Conservation (phyloP, 2,329 filamentous ascomycete genomes). For the Penicillium paneum region DNA sequence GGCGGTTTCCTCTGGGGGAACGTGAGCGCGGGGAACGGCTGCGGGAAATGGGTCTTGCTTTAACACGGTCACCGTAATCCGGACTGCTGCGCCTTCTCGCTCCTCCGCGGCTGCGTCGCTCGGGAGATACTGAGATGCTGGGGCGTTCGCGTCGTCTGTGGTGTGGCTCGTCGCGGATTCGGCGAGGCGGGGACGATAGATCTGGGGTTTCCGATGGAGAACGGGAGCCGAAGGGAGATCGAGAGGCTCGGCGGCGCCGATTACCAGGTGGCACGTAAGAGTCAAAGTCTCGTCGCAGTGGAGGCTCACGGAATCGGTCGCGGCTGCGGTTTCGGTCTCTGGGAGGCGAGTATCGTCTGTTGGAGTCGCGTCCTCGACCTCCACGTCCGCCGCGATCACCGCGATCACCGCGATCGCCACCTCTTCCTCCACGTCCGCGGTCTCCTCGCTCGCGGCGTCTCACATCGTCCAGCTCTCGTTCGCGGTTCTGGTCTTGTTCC, state of each 20-base stretch:
- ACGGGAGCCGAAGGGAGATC: slow-evolving; percentile 30
- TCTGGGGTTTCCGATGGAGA: slow-evolving; percentile 34
- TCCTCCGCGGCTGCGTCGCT: slow-evolving; percentile 35
- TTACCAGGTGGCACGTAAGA: slow-evolving; percentile 54
- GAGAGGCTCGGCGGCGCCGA: slow-evolving; percentile 37
- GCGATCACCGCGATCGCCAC: slow-evolving; percentile 35
- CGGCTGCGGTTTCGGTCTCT: slow-evolving; percentile 46
- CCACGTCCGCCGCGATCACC: slow-evolving; percentile 36
- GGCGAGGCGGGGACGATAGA: slow-evolving; percentile 22
- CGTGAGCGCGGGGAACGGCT: slow-evolving; percentile 54
- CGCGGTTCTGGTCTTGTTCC: slow-evolving; percentile 68
- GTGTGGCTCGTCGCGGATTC: slow-evolving; percentile 29
- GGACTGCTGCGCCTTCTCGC: slow-evolving; percentile 35
- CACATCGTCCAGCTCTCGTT: slow-evolving; percentile 66
- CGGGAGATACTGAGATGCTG: slow-evolving; percentile 42
- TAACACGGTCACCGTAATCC: slow-evolving; percentile 47
- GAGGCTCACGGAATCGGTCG: slow-evolving; percentile 44
- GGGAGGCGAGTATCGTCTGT: slow-evolving; percentile 53
- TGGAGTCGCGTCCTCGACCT: slow-evolving; percentile 40
- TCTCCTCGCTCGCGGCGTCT: slow-evolving; percentile 55
- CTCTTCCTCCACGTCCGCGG: slow-evolving; percentile 37
- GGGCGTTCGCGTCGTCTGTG: slow-evolving; percentile 26
- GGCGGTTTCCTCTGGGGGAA: slow-evolving; percentile 50
- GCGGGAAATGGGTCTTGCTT: slow-evolving; percentile 51
- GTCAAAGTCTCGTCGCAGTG: slow-evolving; percentile 52